These are phyloP conservation scores for Suillus discolor DNA, from an alignment of 768 basidiomycete species.

Conservation along the genomic window DNA sequence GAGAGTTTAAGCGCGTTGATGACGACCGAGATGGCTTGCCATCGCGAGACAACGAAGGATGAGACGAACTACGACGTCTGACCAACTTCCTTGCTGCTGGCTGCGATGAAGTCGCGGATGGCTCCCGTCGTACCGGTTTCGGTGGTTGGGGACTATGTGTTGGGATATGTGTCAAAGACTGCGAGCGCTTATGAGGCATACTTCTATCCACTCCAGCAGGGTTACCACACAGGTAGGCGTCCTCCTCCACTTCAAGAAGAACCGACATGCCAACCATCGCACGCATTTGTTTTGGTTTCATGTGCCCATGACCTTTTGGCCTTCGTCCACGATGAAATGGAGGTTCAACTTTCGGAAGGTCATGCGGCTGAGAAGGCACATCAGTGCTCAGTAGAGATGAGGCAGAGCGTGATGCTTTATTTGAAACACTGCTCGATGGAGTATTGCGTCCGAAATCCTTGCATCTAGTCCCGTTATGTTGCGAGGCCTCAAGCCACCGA, in stretches of 20 bases:
- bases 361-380: constrained; percentile 3
- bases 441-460: constrained; percentile 24
- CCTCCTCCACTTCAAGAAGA: constrained; percentile 56
- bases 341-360: constrained; percentile 16
- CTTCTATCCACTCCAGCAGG: constrained; percentile 7
- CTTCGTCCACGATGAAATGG: constrained; percentile 27
- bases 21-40: constrained; percentile 12
- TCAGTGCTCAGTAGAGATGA: constrained; percentile 17
- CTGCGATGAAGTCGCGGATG: constrained; percentile 18
- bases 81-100: constrained; percentile 23
- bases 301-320: constrained; percentile 22
- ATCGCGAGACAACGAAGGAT: constrained; percentile 20
- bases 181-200: constrained; percentile 19
- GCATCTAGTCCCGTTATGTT: constrained; percentile 16
- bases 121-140: constrained; percentile 22
- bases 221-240: constrained; percentile 25
- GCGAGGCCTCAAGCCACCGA: constrained; percentile 56
- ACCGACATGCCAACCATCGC: constrained; percentile 57
- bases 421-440: constrained; percentile 11
- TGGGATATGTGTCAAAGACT: constrained; percentile 16
- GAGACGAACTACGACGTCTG: constrained; percentile 34
- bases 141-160: constrained; percentile 13
- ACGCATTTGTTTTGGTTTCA: constrained; percentile 37
- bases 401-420: constrained; percentile 23
- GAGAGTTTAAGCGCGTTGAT: constrained; percentile 5